Conservation (phyloP, 1,284 basidiomycete genomes). For the Agroathelia rolfsii region DNA sequence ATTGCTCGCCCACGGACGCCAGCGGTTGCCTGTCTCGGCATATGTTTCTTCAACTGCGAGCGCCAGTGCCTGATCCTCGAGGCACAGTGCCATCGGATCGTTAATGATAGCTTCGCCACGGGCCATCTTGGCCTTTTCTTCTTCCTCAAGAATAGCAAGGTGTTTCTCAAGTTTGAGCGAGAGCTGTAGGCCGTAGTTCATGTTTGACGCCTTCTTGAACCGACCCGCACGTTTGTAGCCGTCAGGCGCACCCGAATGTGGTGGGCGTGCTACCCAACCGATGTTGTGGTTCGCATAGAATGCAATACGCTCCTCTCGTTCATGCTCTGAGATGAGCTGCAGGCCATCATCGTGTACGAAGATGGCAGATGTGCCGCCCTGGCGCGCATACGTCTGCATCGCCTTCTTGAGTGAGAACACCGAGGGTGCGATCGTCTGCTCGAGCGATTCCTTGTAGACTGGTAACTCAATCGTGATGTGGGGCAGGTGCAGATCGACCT, state of each 20-base stretch:
- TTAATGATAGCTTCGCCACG: slow-evolving; percentile 16
- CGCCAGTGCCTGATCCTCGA: slow-evolving; percentile 31
- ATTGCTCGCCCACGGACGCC: slow-evolving; percentile 31
- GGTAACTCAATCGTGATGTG: slow-evolving; percentile 43
- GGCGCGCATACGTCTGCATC: slow-evolving; percentile 49
- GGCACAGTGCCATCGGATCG: slow-evolving; percentile 14
- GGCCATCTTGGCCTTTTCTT: slow-evolving; percentile 13
- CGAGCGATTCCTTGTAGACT: slow-evolving; percentile 41
- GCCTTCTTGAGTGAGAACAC: slow-evolving; percentile 50
- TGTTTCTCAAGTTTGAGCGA: slow-evolving; percentile 43
- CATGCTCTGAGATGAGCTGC: slow-evolving; percentile 27
- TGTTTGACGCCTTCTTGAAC: slow-evolving; percentile 55
- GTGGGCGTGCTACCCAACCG: slow-evolving; percentile 46
- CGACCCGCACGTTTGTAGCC: slow-evolving; percentile 46
- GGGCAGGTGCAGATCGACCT: slow-evolving; percentile 30
- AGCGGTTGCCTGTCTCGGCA: slow-evolving; percentile 27
- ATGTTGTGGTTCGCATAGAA: slow-evolving; percentile 48
- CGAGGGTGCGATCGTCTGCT: slow-evolving; percentile 36
- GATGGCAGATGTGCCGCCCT: slow-evolving; percentile 42
- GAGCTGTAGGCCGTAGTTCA: slow-evolving; percentile 45
- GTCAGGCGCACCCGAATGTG: slow-evolving; percentile 29
- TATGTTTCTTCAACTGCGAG: slow-evolving; percentile 32
- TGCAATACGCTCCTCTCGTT: slow-evolving; percentile 26
- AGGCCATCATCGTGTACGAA: slow-evolving; percentile 45
- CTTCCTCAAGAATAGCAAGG: slow-evolving; percentile 23